Evolutionary conservation across 495 filamentous ascomycete species (phyloP), one percentile per base, ranked within the genome.

Genomic region (Xylaria sp.): DNA sequence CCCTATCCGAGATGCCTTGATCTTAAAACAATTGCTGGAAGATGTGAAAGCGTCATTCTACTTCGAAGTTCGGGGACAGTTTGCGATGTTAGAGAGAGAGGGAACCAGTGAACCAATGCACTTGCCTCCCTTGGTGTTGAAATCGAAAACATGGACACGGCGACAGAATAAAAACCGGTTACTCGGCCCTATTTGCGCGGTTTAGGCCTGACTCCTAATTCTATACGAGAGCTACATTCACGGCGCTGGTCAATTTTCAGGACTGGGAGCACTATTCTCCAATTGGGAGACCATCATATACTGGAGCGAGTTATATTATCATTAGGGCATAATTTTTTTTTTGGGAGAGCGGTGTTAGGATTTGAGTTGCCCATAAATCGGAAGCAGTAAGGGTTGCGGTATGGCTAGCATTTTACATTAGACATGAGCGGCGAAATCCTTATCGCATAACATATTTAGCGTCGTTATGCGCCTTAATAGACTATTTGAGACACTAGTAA

Each of bases 31-130:
- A 44, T 70, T 84, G 63, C 81, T 84, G 73, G 80, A 82, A 29
- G 74, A 77, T 33, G 80, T 85, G 33, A 81, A 75, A 64, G 79
- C 78, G 50, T 82, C 81, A 17, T 85, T 83, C 71, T 72, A 72
- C 21, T 80, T 77, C 62, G 82, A 84, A 71, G 70, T 80, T 9
- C 77, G 80, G 5, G 72, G 61, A 35, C 71, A 72, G 46, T 71
- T 73, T 53, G 74, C 69, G 9, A 52, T 77, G 37, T 69, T 68
- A 61, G 74, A 76, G 41, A 75, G 74, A 41, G 74, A 76, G 53
- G 71, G 73, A 35, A 31, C 73, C 24, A 37, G 48, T 61, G 76
- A 75, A 55, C 71, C 74, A 15, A 74, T 75, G 8, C 63, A 67
- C 50, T 66, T 78, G 15, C 76, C 76, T 6, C 76, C 76, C 19